Base-by-base conservation (phyloP, 805 yeast genomes). In the Lachancea sp. region DNA sequence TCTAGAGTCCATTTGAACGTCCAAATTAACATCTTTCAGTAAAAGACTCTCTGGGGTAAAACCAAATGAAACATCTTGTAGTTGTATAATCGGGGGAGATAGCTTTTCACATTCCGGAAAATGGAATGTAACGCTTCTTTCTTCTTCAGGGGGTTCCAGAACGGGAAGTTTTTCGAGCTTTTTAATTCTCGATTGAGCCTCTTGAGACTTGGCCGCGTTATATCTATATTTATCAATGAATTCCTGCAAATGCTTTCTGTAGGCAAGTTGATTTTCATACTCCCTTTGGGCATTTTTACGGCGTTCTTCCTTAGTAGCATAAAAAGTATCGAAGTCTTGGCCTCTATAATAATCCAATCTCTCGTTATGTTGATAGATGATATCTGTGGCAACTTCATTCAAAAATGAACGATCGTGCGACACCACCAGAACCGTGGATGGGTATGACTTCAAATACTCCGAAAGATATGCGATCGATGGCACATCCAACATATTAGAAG, bases 401-500 rank as follows among this genome's bases (percentile, higher is more conserved):
- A 92, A 72, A 69, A 92, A 92, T 31, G 96, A 87, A 58, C 98
- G 80, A 65, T 92, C 99, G 71, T 92, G 99, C 42, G 98, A 92
- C 33, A 92, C 99, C 31, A 90, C 95, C 48, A 92, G 69, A 2
- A 92, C 92, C 0, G 98, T 92, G 1, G 96, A 77, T 40, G 95
- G 89, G 61, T 92, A 92, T 6, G 85, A 72, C 59, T 86, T 95
- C 52, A 92, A 69, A 60, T 92, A 92, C 51, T 84, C 78, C 8
- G 97, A 90, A 58, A 92, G 72, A 62, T 80, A 92, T 1, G 97
- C 90, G 61, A 92, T 86, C 40, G 97, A 89, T 21, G 98, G 99
- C 63, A 92, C 96, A 77, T 92, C 99, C 95, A 92, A 84, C 96
- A 89, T 92, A 81, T 92, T 92, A 46, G 97, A 89, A 56, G 99